Base-by-base conservation (phyloP, 441 rosid species). In the Adansonia grandidieri region DNA sequence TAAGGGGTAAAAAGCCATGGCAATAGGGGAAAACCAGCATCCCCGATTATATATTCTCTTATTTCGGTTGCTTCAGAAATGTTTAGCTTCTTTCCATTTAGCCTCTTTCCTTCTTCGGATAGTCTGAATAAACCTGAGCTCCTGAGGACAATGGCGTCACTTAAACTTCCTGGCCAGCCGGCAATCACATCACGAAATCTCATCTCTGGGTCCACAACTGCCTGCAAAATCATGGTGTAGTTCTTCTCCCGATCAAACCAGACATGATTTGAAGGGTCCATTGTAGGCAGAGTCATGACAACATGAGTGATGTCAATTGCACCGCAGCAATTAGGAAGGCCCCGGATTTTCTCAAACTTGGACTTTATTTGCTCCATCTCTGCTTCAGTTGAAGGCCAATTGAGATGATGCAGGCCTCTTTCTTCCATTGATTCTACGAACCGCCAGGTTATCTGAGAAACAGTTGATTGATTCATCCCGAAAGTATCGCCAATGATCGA, bases 391-490 rank as follows among this genome's bases (percentile, higher is more conserved):
- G 85, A 80, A 64, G 99, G 99, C 99, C 98, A 93, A 7, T 74
- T 78, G 78, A 96, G 91, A 85, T 91, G 98, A 51, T 81, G 90
- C 32, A 88, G 78, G 8, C 88, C 97, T 81, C 88, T 85, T 83
- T 91, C 92, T 83, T 96, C 98, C 97, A 92, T 89, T 63, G 98
- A 90, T 82, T 91, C 96, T 60, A 96, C 94, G 79, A 91, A 96
- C 57, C 97, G 89, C 96, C 97, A 93, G 64, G 98, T 96, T 85
- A 91, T 79, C 75, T 93, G 99, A 47, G 97, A 91, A 76, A 96
- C 97, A n/a, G 90, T 90, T 28, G 99, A 92, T 80, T 90, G 98
- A 74, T 88, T 89, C 78, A 96, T 69, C 51, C 97, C 91, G 69
- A 96, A 88, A 20, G 86, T 81, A 78, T 96, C 97, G 51, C 95